Base-by-base conservation (phyloP, 2,329 filamentous ascomycete genomes). In the Dactylellina drechsleri region DNA sequence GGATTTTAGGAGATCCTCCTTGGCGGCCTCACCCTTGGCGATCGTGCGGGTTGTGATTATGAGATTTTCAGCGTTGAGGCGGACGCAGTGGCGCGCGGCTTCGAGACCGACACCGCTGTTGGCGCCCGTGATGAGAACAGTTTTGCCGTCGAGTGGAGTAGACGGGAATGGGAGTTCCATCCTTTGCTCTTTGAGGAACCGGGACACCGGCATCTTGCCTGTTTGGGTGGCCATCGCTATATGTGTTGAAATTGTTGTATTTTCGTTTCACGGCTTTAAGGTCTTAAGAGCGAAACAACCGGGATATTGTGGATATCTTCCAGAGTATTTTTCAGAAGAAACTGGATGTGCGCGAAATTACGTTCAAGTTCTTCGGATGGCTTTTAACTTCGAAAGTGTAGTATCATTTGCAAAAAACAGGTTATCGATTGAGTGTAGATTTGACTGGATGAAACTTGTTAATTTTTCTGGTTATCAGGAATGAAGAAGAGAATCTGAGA, bases 81-180 rank as follows among this genome's bases (percentile, higher is more conserved):
- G 59, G 15, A 83, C 79, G 1, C 84, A 79, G 47, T 85, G 82
- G 0, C 79, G 79, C 12, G 81, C 80, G 0, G 83, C 80, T 75
- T 84, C 83, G 0, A 83, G 78, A 0, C 84, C 84, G 0, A 85
- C 78, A 1, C 84, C 84, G 3, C 79, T 79, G 66, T 83, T 85
- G 50, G 83, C 80, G n/a, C 84, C 84, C 0, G 83, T 84, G 53
- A 85, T 80, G 36, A 85, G 80, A 58, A 82, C 79, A 0, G 80
- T 77, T 40, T 70, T 71, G 8, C 71, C 74, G 4, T 77, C 60
- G 31, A 77, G 72, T 18, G 57, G 66, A 8, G 41, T 49, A 31
- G 16, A 31, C 2, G 72, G 76, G 65, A 54, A 28, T 2, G 43
- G 49, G 8, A 71, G 66, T 13, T 47, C 47, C 15, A 58, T 26